These are phyloP conservation scores for Lentinula sp. DNA, from an alignment of 768 basidiomycete species.

Conservation along the genomic window DNA sequence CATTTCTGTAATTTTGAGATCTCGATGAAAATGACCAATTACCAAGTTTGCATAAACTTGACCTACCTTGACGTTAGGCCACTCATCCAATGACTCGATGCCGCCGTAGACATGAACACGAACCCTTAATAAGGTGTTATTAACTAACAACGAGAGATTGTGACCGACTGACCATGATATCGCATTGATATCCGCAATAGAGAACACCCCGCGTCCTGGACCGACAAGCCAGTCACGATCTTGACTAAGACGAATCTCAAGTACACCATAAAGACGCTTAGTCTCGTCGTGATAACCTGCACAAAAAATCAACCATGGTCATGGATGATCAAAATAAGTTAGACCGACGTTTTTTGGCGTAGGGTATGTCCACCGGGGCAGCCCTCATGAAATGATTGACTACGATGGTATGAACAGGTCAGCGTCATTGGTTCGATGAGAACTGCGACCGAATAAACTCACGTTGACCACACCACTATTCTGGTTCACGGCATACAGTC, in stretches of 20 bases:
- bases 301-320: conserved; percentile 11
- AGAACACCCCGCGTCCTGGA: conserved; percentile 59
- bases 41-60: neutral
- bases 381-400: conserved; percentile 66
- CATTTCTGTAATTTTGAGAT: conserved; percentile 12
- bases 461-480: conserved; percentile 42
- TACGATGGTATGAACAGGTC: conserved; percentile 11
- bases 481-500: neutral
- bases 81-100: conserved; percentile 53
- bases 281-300: conserved; percentile 78
- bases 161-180: conserved; percentile 45
- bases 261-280: conserved; percentile 75
- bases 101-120: conserved; percentile 38
- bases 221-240: conserved; percentile 78
- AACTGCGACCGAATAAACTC: neutral
- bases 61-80: conserved; percentile 54
- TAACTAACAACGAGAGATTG: neutral
- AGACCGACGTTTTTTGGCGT: conserved; percentile 54
- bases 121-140: conserved; percentile 40
- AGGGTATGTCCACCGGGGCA: conserved; percentile 65
- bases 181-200: conserved; percentile 68
- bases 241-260: conserved; percentile 63
- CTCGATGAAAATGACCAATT: neutral
- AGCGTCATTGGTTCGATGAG: neutral
- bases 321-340: neutral